These are phyloP conservation scores for Leishmania aethiopica DNA, from an alignment of 208 protist genomes.

Conservation along the genomic window DNA sequence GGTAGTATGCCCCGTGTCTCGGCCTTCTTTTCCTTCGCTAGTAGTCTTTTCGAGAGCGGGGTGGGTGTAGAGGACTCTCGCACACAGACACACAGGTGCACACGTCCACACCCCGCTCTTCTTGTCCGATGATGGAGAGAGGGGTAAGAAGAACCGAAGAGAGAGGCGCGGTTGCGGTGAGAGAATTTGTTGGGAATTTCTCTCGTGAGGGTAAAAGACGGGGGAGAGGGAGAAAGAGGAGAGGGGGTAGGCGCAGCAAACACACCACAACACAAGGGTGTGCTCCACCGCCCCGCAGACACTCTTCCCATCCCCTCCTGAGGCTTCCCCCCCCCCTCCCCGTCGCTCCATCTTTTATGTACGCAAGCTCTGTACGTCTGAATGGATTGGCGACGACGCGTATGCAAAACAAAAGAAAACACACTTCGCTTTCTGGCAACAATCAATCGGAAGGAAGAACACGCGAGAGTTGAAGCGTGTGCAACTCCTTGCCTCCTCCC, in stretches of 20 bases:
- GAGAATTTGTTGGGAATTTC: background rate
- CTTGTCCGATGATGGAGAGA: background rate
- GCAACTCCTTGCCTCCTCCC: background rate
- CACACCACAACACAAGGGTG: background rate
- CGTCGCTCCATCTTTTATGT: background rate
- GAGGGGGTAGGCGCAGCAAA: background rate
- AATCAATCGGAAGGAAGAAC: background rate
- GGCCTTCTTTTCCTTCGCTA: constrained; percentile 5
- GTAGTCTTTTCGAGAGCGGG: background rate
- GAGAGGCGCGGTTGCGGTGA: background rate
- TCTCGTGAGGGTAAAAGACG: background rate
- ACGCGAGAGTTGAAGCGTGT: background rate
- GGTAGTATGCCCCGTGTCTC: background rate
- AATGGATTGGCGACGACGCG: background rate
- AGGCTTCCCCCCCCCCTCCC: too few species aligned
- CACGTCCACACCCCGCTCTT: background rate
- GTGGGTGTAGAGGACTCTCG: background rate
- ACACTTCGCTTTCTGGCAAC: background rate
- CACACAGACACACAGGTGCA: background rate
- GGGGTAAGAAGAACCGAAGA: background rate
- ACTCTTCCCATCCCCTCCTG: background rate
- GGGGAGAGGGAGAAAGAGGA: background rate
- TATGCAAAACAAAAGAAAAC: background rate
- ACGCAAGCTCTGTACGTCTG: background rate
- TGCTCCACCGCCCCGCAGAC: background rate